Conservation (phyloP, 441 rosid species). For the Pelargonium australe region DNA sequence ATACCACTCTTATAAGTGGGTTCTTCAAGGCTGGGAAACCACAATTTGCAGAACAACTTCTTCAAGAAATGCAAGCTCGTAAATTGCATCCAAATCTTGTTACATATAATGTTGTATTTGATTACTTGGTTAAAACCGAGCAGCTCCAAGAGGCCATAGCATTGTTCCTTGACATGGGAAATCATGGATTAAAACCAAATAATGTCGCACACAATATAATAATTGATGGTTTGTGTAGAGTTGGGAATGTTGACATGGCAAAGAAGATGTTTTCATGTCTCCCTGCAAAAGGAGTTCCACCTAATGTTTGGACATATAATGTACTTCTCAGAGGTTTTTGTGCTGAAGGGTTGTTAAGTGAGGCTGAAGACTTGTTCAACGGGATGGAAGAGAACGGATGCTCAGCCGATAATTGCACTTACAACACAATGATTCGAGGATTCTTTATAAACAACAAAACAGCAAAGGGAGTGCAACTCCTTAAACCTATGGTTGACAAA, state of each 20-base stretch:
- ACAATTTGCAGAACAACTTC: background rate
- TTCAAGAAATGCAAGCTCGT: background rate
- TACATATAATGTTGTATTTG: background rate
- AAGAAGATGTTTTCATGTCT: background rate
- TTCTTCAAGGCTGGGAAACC: background rate
- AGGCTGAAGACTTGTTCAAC: background rate
- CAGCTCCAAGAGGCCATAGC: background rate
- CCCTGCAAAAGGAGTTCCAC: background rate
- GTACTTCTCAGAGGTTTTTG: background rate
- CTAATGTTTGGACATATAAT: background rate
- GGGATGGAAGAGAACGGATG: background rate
- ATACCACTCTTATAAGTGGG: background rate
- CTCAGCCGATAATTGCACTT: background rate
- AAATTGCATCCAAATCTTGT: background rate
- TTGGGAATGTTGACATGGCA: background rate
- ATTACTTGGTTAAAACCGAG: background rate
- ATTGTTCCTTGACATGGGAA: background rate
- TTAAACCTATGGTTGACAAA: background rate
- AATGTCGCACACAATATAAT: background rate
- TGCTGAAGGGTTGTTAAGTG: background rate
- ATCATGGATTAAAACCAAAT: background rate
- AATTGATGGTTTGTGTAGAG: background rate
- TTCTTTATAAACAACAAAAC: background rate
- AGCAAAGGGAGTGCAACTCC: background rate
- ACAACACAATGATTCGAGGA: background rate